Evolutionary conservation across 257 asterid genomes (phyloP), one percentile per base, ranked within the genome.

Genomic region (Primulina huaijiensis): DNA sequence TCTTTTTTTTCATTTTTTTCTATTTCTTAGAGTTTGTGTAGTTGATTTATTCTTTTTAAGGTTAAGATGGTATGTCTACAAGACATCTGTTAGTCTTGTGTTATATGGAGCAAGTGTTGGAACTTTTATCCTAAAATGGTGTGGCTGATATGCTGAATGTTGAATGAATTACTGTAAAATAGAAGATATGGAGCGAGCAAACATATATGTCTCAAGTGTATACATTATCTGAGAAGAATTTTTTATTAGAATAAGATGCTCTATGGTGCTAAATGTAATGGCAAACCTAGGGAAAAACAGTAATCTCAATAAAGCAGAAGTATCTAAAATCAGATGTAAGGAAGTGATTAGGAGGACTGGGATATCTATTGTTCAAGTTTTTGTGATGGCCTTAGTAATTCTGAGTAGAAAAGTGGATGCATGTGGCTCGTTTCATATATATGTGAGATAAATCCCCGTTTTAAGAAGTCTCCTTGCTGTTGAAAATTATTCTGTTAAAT

Each of bases 111-210:
- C 57, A 33, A 52, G 8, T 20, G 35, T 8, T 25, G 60, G 43
- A 12, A 3, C 27, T 37, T 55, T 10, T 62, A 63, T 55, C 43
- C 17, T 14, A 52, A 62, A 55, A 25, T 38, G 35, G 66, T 43
- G 55, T 69, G 64, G 50, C 53, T 53, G 66, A 52, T 35, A 35
- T 60, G 65, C 55, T 58, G 52, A 52, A 21, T 65, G 38, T 56
- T 43, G 30, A 38, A 14, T 46, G 27, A 8, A 25, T 23, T 16
- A 33, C 35, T 35, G 37, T 19, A 33, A 62, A 35, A 58, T 50
- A 37, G 7, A 66, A 64, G 55, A 74, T n/a, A 61, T 31, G 52
- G 50, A 25, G 74, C 64, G 31, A 40, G 34, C 19, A 17, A 35
- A 11, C 25, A 34, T 35, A 43, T 29, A 50, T 23, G 14, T 57